Base-by-base conservation (phyloP, 2,329 filamentous ascomycete genomes). In the Ophiocordyceps australis region DNA sequence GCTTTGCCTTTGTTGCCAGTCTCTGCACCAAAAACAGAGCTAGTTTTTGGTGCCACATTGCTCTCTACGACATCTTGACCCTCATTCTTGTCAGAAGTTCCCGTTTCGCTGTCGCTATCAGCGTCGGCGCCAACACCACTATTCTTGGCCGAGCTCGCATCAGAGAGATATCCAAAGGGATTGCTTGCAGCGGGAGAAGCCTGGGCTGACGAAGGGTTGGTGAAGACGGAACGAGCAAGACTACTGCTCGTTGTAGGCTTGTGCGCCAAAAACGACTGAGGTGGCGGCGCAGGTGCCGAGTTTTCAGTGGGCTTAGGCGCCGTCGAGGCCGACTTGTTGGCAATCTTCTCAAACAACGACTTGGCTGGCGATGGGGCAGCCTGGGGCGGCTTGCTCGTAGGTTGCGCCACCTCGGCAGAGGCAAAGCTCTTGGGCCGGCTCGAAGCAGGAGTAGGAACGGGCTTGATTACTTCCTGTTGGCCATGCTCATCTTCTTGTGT, bases 111-210 rank as follows among this genome's bases (percentile, higher is more conserved):
- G 33, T 63, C 56, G 32, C 49, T 55, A 32, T 62, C 57, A 6
- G 43, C 49, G 26, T 60, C 60, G 12, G 54, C 55, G 11, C 62
- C 58, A 9, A 52, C 45, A 1, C 58, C 59, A 33, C 65, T 69
- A 26, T 58, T 65, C 42, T 63, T 64, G 21, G 57, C 50, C 10
- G 62, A 64, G 35, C 62, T 65, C 17, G 50, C 53, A 37, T 67
- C 64, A 2, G 66, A 71, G 7, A 73, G 53, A 35, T 72, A 63
- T 14, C 58, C 59, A 38, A 74, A 74, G 25, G 71, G 69, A 38
- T 73, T 71, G 23, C 45, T 37, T 22, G 44, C 38, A 11, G 35
- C 41, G 14, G 42, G 28, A 2, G 43, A 23, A 7, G 26, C 24
- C 25, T 37, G 37, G 11, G 33, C 32, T 7, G 50, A 39, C 39